Base-by-base conservation (phyloP, 768 basidiomycete genomes). In the Boletellus ananiceps region DNA sequence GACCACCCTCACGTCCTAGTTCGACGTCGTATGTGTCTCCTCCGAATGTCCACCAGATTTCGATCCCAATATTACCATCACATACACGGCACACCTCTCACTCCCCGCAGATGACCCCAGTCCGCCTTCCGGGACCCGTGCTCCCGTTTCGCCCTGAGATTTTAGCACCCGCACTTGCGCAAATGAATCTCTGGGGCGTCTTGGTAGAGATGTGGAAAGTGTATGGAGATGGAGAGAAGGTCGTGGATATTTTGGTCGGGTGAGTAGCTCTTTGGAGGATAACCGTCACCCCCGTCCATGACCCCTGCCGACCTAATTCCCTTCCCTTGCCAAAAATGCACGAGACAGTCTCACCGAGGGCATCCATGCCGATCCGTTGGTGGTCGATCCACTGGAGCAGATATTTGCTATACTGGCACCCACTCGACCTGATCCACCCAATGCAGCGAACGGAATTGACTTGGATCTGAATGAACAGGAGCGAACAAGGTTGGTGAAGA, bases 401-500 rank as follows among this genome's bases (percentile, higher is more conserved):
- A 60, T 66, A 50, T 68, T 64, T 34, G 38, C 52, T 11, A 48
- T 68, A 40, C 60, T 67, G 27, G 8, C 54, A 18, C 56, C 59
- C 13, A 34, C 42, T 27, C 46, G 15, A 25, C 19, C 54, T 14
- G 52, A 57, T 40, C 8, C 21, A 46, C 44, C 57, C 29, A 19
- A 40, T 18, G 21, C 43, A 16, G 23, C 33, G 11, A 27, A 31
- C 2, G 53, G 52, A 31, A 34, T 25, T 5, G 2, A n/a, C n/a
- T 9, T 50, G 9, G 34, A 14, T 32, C 38, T 66, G 8, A 57
- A 36, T n/a, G 55, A 68, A 52, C 46, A 38, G 2, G 56, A 78
- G 74, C 50, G 83, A 89, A 58, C 79, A 21, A 59, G 69, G 3
- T 59, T 92, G 45, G 79, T 82, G 4, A 82, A 86, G 52, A 75